Base-by-base conservation (phyloP, 768 basidiomycete genomes). In the Sporobolomyces phaffii region DNA sequence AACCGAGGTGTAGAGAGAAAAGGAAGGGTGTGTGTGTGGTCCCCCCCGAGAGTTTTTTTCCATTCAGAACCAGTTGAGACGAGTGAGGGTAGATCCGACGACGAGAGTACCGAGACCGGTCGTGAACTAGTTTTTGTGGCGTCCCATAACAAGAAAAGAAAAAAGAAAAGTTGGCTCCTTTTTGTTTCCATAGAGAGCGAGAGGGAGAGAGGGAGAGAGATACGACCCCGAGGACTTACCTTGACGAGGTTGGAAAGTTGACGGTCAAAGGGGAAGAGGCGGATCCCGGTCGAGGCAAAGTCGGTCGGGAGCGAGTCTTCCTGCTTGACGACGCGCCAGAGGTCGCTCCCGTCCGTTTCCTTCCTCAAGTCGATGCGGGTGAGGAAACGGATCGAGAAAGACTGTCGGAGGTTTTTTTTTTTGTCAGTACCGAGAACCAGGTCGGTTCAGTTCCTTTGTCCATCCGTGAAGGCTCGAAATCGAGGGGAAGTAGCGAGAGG, bases 321-420 rank as follows among this genome's bases (percentile, higher is more conserved):
- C 31, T 71, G 70, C 65, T 71, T 71, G 10, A n/a, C 18, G 43
- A 71, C 53, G 17, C 33, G 33, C 70, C 70, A 71, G 15, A 58
- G 36, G 20, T 51, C 57, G 56, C 48, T 51, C n/a, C n/a, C n/a
- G n/a, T n/a, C n/a, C 31, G 28, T 6, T 40, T 48, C 41, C 43
- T 64, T 60, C 29, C 51, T 47, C n/a, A 70, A 36, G 36, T 65
- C 63, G 34, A 70, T 22, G 26, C 63, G 65, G 10, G 41, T 60
- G 24, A 70, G 26, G 58, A 70, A 70, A 52, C 60, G 64, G 15
- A 66, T 13, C 33, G 62, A 48, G 47, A 66, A 54, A 18, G 40
- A 58, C 68, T 69, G 62, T 31, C n/a, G n/a, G n/a, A n/a, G n/a
- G n/a, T n/a, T n/a, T n/a, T n/a, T n/a, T n/a, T n/a, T n/a, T n/a